Base-by-base conservation (phyloP, 2,329 filamentous ascomycete genomes). In the Phyllosticta citribraziliensis region DNA sequence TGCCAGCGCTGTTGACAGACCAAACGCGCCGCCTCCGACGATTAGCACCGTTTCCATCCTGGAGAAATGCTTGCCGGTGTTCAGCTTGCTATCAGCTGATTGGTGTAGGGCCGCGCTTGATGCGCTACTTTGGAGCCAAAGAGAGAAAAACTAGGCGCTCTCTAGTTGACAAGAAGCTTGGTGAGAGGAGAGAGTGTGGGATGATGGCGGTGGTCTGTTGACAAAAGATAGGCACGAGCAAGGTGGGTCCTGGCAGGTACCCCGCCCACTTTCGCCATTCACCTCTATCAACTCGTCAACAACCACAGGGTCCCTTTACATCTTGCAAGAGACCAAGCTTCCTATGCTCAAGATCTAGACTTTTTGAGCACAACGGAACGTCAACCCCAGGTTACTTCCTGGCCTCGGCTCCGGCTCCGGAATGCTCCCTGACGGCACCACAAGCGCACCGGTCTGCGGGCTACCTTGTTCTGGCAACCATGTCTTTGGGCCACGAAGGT, bases 1-100 rank as follows among this genome's bases (percentile, higher is more conserved):
- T n/a, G 60, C 50, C 20, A 62, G 33, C n/a, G 55, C 55, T 10
- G 60, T 55, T n/a, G 60, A 57, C 1, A 62, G 60, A 4, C 60
- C 60, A 52, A 62, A 62, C 19, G 57, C 60, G 24, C 60, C 60
- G 24, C 33, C 40, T 12, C 60, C 60, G 8, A 62, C n/a, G 24
- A 62, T 55, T 24, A 58, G 10, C n/a, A 62, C 24, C 2, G 33
- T 52, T 40, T 60, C 58, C 58, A 60, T 60, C 1, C 24, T 19
- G 6, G 52, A 53, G 12, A 47, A 47, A 6, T 47, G 40, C 40
- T 47, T 47, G 40, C 40, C 40, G 40, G 14, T 5, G 40, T 47
- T 17, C 19, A 47, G 14, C 17, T 47, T 17, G 40, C 6, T 47
- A 8, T n/a, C 17, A n/a, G 40, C 40, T 17, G 17, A 47, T n/a